Percentiles rank a stretch among this genome's conserved stretches.
phyloP scores from a whole-genome alignment of 805 yeast genomes.

The Ogataea paraovalis region DNA sequence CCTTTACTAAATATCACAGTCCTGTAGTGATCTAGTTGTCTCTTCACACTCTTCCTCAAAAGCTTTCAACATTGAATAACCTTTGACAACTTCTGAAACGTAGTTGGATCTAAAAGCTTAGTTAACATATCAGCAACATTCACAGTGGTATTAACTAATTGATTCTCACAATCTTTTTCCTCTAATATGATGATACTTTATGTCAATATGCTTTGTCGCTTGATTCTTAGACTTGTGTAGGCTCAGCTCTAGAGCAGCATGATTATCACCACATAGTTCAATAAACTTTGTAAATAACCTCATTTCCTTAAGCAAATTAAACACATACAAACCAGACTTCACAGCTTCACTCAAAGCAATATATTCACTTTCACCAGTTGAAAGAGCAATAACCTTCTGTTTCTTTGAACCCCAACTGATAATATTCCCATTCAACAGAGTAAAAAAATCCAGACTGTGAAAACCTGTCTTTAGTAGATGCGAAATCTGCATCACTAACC shows the following conservation, averaged over 20 bases:
- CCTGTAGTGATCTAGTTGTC: too few species aligned
- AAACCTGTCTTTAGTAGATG: neutral
- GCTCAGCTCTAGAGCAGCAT: neutral
- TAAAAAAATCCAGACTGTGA: neutral
- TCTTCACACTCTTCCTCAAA: too few species aligned
- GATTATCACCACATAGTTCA: neutral
- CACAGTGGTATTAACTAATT: neutral
- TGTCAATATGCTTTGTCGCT: neutral
- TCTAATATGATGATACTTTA: neutral
- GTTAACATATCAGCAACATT: neutral
- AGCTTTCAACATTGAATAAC: too few species aligned
- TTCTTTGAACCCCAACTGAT: neutral
- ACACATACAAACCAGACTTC: neutral
- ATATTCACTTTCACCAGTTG: neutral
- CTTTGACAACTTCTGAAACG: too few species aligned
- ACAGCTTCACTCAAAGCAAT: neutral
- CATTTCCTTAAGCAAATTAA: neutral
- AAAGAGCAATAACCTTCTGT: neutral
- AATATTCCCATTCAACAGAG: neutral
- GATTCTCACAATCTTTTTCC: neutral
- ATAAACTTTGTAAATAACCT: neutral
- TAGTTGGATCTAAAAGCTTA: too few species aligned
- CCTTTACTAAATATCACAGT: too few species aligned
- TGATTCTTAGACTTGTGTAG: neutral
- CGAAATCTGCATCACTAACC: neutral